Evolutionary conservation across 352 stramenopile species (phyloP), one percentile per base, ranked within the genome.

Genomic region (Phytophthora hibernalis): DNA sequence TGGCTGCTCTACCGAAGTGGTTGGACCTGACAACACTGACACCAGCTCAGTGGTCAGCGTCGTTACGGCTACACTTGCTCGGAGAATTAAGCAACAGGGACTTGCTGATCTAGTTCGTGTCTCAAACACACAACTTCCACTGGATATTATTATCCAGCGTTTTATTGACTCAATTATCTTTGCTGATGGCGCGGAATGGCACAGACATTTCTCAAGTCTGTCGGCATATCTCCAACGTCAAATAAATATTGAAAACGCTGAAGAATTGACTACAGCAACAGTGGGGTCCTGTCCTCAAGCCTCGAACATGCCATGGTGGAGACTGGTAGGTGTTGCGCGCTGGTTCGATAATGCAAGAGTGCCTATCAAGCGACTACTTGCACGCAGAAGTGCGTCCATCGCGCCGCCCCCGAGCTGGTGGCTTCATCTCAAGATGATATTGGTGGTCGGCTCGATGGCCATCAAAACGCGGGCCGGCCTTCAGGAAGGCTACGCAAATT

Each of bases 191-290:
- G 38, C 40, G 2, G 22, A 53, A 37, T 70, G 66, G 66, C 35
- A 70, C 15, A 31, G 30, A 31, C 43, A 74, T 20, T 52, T 70
- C 40, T 54, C 37, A 8, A 26, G 48, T 9, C 9, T 74, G 13
- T 31, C 20, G 12, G 53, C 66, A 24, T 74, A 74, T 42, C 66
- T 74, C 10, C 54, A 67, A 15, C 61, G 66, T 43, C 66, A 70
- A 22, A 21, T 57, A 15, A 51, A 44, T 21, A 45, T 21, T n/a
- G 54, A 38, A 35, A 63, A 70, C 30, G 61, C 66, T n/a, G 20
- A 66, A 47, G 66, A 74, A 37, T 20, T 74, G 2, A 42, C 16
- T 2, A 21, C 47, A 20, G 51, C 52, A 43, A 35, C 37, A 21
- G 13, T 67, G 45, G 18, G 43, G 21, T 28, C 42, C 2, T 70